Evolutionary conservation across 495 filamentous ascomycete genomes (phyloP).

Genomic region (Massariosphaeria phaeospora): DNA sequence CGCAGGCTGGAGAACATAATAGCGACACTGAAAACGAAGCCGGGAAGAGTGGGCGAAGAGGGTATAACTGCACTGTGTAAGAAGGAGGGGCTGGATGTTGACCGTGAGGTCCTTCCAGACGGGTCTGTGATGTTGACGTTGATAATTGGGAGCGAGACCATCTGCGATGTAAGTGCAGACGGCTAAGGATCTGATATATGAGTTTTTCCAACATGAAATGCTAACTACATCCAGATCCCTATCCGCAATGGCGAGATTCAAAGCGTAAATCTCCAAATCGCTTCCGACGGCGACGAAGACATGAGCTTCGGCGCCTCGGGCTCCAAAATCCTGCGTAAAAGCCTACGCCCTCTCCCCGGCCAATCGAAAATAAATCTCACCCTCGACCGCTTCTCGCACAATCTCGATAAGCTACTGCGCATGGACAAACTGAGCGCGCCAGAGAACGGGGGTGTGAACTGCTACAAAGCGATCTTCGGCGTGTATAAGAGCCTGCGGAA

Average conservation of each 20-base stretch:
- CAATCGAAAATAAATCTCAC: conserved; percentile 49
- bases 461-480: conserved; percentile 82
- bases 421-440: conserved; percentile 72
- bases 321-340: conserved; percentile 49
- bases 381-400: conserved; percentile 67
- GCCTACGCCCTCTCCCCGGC: conserved; percentile 47
- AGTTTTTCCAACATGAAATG: background rate
- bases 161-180: conserved; percentile 8
- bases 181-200: conserved; percentile 45
- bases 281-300: conserved; percentile 2
- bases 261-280: conserved; percentile 30
- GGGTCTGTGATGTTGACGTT: conserved; percentile 46
- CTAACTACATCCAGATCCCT: conserved; percentile 5
- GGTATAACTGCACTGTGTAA: conserved; percentile 72
- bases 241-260: conserved; percentile 29
- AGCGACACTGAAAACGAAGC: conserved; percentile 40
- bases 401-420: conserved; percentile 70
- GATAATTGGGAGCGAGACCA: conserved; percentile 22
- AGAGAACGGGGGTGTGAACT: conserved; percentile 57
- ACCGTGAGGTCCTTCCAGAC: conserved; percentile 73
- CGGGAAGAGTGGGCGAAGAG: conserved; percentile 63
- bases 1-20: conserved; percentile 53
- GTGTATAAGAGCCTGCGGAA: conserved; percentile 61
- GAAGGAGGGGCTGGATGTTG: conserved; percentile 66
- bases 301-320: conserved; percentile 38